Conservation (phyloP, 495 filamentous ascomycete species). For the Talaromyces proteolyticus region DNA sequence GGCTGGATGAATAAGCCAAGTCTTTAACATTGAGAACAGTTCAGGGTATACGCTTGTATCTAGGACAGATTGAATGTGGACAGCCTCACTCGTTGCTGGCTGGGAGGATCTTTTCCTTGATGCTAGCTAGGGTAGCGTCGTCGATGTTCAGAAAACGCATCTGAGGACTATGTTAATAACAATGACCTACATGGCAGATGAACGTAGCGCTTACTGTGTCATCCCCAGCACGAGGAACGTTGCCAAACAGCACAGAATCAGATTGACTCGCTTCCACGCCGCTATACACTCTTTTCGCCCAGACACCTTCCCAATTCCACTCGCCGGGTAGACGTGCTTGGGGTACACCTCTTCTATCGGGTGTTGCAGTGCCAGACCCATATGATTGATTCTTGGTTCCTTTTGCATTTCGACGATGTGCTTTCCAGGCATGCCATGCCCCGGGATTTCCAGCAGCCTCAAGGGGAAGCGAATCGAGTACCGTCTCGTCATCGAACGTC, state of each 20-base stretch:
- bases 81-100: constrained; percentile 7
- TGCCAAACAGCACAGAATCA: constrained; percentile 70
- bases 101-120: constrained; percentile 56
- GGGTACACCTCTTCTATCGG: constrained; percentile 24
- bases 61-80: neutral
- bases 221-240: constrained; percentile 45
- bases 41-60: neutral
- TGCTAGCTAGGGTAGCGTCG: constrained; percentile 45
- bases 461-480: constrained; percentile 73
- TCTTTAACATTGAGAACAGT: neutral
- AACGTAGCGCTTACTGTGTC: constrained; percentile 52
- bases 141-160: constrained; percentile 67
- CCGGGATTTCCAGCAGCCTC: constrained; percentile 81
- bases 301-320: constrained; percentile 96
- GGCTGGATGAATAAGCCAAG: neutral
- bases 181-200: constrained; percentile 6
- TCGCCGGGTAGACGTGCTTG: constrained; percentile 61
- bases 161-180: constrained; percentile 27
- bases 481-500: constrained; percentile 68
- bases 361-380: constrained; percentile 2
- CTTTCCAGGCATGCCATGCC: constrained; percentile 86
- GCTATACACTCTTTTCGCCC: constrained; percentile 75
- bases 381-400: neutral
- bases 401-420: constrained; percentile 42
- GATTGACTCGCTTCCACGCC: constrained; percentile 70